These are phyloP conservation scores for Phytophthora uliginosa DNA, from an alignment of 352 stramenopile genomes.

Conservation along the genomic window DNA sequence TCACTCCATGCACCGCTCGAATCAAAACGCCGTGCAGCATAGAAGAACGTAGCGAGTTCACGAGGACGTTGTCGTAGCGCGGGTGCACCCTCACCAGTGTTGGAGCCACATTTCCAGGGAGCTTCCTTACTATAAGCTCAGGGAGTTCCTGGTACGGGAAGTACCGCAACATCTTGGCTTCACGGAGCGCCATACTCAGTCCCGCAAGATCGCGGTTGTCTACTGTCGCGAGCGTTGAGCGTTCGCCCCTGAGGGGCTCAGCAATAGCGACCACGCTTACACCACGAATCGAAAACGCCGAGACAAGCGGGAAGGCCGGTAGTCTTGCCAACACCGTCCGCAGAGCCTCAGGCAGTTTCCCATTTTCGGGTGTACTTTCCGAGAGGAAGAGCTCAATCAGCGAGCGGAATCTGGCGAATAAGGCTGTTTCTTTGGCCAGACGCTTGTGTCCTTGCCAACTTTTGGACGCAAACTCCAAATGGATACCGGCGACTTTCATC, in stretches of 20 bases:
- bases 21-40: slow-evolving; percentile 72
- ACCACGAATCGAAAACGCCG: slow-evolving; percentile 67
- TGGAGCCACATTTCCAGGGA: slow-evolving; percentile 48
- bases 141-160: slow-evolving; percentile 79
- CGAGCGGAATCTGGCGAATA: slow-evolving; percentile 63
- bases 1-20: slow-evolving; percentile 31
- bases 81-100: slow-evolving; percentile 56
- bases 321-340: slow-evolving; percentile 50
- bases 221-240: slow-evolving; percentile 47
- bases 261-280: slow-evolving; percentile 70
- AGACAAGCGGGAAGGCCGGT: slow-evolving; percentile 61
- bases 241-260: slow-evolving; percentile 46
- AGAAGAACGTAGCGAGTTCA: slow-evolving; percentile 68
- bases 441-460: slow-evolving; percentile 79
- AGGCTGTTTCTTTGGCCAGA: slow-evolving; percentile 57
- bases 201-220: slow-evolving; percentile 67
- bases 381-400: slow-evolving; percentile 62
- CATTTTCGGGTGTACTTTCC: slow-evolving; percentile 39
- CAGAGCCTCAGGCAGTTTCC: slow-evolving; percentile 21
- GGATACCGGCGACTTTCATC: slow-evolving; percentile 63
- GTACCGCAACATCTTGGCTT: slow-evolving; percentile 61
- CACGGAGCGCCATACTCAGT: slow-evolving; percentile 52
- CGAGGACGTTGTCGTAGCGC: slow-evolving; percentile 72
- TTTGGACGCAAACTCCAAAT: slow-evolving; percentile 74
- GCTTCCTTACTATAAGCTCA: slow-evolving; percentile 57